Evolutionary conservation across 164 flowering plant species (phyloP).

Genomic region (Vitis labrusca): DNA sequence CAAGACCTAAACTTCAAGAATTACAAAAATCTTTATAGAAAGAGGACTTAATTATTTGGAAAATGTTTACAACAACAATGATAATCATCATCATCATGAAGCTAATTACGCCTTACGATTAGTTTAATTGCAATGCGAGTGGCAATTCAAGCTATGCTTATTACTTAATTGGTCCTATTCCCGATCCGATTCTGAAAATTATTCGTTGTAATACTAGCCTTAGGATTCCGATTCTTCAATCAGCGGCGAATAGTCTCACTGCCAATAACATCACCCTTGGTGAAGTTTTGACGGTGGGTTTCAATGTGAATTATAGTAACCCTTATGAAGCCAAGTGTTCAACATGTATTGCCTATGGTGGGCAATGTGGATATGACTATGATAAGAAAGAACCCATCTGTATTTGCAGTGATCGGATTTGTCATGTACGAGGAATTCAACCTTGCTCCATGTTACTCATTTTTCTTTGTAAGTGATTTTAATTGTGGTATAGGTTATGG

Average conservation of each 20-base stretch:
- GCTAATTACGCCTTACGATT: background rate
- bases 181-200: constrained; percentile 24
- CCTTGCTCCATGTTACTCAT: background rate
- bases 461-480: no score
- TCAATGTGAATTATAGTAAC: constrained; percentile 28
- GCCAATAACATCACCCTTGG: constrained; percentile 8
- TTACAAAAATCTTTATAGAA: no score
- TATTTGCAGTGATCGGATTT: constrained; percentile 26
- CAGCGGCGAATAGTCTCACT: constrained; percentile 9
- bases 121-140: constrained; percentile 21
- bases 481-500: no score
- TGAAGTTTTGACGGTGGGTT: constrained; percentile 37
- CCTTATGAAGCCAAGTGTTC: constrained; percentile 21
- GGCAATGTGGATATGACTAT: constrained; percentile 32
- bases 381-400: constrained; percentile 12
- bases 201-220: constrained; percentile 15
- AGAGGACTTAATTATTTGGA: no score
- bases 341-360: constrained; percentile 18
- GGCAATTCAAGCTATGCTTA: constrained; percentile 12
- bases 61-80: no score
- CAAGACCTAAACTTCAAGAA: no score
- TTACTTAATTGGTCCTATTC: constrained; percentile 29
- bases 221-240: constrained; percentile 17
- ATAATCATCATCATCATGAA: background rate
- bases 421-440: constrained; percentile 17